These are phyloP conservation scores for Sugiyamaella mastotermitis DNA, from an alignment of 805 yeast genomes.

Conservation along the genomic window DNA sequence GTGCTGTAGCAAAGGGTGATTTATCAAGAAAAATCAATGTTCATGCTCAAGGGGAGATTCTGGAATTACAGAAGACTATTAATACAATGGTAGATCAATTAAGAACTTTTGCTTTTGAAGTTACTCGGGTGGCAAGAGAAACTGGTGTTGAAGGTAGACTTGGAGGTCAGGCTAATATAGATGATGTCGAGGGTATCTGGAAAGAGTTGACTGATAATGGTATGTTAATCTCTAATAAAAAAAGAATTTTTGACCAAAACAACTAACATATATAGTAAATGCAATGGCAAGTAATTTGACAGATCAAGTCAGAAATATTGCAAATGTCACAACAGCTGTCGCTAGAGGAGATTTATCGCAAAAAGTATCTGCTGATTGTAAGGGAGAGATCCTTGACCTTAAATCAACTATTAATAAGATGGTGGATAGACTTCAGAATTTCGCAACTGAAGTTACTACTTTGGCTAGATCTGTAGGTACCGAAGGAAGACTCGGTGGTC, in stretches of 20 bases:
- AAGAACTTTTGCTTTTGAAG: slow-evolving; percentile 78
- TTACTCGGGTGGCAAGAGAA: slow-evolving; percentile 79
- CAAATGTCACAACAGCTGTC: slow-evolving; percentile 82
- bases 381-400: slow-evolving; percentile 70
- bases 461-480: slow-evolving; percentile 87
- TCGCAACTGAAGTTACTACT: slow-evolving; percentile 79
- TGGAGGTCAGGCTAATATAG: slow-evolving; percentile 82
- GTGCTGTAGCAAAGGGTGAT: slow-evolving; percentile 86
- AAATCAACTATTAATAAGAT: slow-evolving; percentile 82
- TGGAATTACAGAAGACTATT: slow-evolving; percentile 78
- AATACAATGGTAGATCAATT: slow-evolving; percentile 86
- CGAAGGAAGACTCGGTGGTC: slow-evolving; percentile 84
- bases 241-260: slow-evolving; percentile 1
- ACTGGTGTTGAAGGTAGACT: slow-evolving; percentile 85
- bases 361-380: slow-evolving; percentile 81
- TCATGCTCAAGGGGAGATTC: slow-evolving; percentile 86
- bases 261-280: slow-evolving; percentile 45
- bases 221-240: slow-evolving; percentile 30
- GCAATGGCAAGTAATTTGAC: slow-evolving; percentile 88
- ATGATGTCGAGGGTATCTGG: slow-evolving; percentile 83
- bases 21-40: slow-evolving; percentile 77
- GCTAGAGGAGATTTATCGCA: slow-evolving; percentile 78
- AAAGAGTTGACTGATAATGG: slow-evolving; percentile 71
- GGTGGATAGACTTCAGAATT: slow-evolving; percentile 78
- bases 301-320: slow-evolving; percentile 82